Evolutionary conservation across 257 asterid species (phyloP), one percentile per base, ranked within the genome.

Genomic region (Osmanthus fragrans): DNA sequence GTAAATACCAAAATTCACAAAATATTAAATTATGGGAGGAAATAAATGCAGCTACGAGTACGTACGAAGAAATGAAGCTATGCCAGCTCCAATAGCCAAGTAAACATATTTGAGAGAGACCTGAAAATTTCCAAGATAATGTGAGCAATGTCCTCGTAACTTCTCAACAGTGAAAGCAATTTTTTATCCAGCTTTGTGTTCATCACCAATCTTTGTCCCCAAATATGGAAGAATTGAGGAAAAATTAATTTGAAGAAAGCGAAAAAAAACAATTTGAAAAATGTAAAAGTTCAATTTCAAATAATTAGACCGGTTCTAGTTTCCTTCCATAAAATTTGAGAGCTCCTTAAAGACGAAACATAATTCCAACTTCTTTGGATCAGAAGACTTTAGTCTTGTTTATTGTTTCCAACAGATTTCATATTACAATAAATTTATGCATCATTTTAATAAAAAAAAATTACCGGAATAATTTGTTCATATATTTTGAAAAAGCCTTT

Each of bases 51-150:
- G 21, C 58, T 16, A 23, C 6, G 15, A 73, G 13, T 8, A 56
- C 92, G 78, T 72, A 88, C 90, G 92, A 32, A 84, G 45, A 45
- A 84, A 40, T 54, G 90, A 88, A 33, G 88, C 85, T n/a, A 80
- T 69, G 33, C 82, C 86, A 40, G 86, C 74, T 13, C 82, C 85
- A 75, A 86, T 74, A 60, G 85, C 90, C 23, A 88, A 23, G 79
- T 76, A 84, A 6, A 88, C 79, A 39, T 74, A 82, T 73, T 80
- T 77, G 34, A 86, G 85, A 7, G 88, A 81, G 11, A 84, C 87
- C 92, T 88, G 83, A 78, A 82, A 79, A 30, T 70, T 47, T 18
- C 23, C n/a, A 21, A 51, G 42, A 77, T 45, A 13, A 70, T 4
- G 6, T 47, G 11, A 47, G 51, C 51, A 42, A 39, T 39, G 45